Base-by-base conservation (phyloP, 2,329 filamentous ascomycete species). In the Fusarium lateritium region DNA sequence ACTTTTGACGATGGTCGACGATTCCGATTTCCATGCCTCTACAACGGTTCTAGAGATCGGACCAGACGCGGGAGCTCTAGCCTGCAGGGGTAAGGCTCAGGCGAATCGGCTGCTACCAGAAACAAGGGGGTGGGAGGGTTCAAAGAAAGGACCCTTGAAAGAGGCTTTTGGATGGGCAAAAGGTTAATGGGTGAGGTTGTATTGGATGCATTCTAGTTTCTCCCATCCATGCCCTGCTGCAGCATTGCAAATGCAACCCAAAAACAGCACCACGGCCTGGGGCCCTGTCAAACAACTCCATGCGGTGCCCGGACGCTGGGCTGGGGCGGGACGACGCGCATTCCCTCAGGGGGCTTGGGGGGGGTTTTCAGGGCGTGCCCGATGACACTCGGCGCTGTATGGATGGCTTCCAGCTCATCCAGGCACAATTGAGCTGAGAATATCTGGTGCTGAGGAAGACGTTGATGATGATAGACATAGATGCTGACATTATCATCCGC, bases 1-100 rank as follows among this genome's bases (percentile, higher is more conserved):
- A 33, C 33, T 46, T 47, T 55, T 22, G 24, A 26, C 33, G 61
- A 59, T 56, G 49, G 42, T 59, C 24, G 24, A 49, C 74, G 75
- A 76, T 76, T 40, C 52, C 56, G 75, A 76, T 76, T 40, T 54
- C 56, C 67, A 75, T 58, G 62, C 44, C 63, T 46, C 44, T 54
- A 65, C 65, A 60, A 56, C 54, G 54, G 47, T 21, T 52, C 58
- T 72, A 58, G 31, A 61, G 75, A 76, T 76, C 75, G 75, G 61
- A 65, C 73, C 71, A 73, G 60, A 57, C 65, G n/a, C 57, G 55
- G 62, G 59, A 66, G 65, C 51, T 69, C 52, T 61, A 68, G 66
- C 53, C 38, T 49, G 55, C 71, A 73, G 70, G 71, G 71, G 62
- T 58, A 65, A 31, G 45, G 26, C 47, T 34, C 47, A 53, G 47